phyloP scores from a whole-genome alignment of 2,329 filamentous ascomycete species.

The Ophiostoma sp. region DNA sequence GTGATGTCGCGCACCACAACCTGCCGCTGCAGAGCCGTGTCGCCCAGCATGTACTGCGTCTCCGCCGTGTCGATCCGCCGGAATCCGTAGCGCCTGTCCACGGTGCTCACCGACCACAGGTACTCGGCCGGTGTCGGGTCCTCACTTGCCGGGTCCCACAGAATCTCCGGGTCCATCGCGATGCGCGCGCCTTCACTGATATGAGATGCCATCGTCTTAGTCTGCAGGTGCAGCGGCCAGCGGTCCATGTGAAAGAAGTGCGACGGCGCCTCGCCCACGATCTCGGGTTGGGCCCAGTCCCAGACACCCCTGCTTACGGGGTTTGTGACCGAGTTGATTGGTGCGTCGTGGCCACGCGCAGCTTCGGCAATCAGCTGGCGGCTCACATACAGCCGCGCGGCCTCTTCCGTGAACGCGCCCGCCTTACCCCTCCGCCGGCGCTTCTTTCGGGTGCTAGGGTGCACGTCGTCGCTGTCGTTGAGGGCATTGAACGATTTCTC shows the following conservation, averaged over 20 bases:
- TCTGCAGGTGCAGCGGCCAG: constrained; percentile 44
- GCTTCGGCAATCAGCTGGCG: constrained; percentile 41
- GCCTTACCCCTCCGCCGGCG: no score
- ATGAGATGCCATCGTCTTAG: constrained; percentile 25
- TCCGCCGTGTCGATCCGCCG: constrained; percentile 28
- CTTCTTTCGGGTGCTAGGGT: neutral
- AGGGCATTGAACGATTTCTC: neutral
- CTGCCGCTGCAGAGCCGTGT: constrained; percentile 36
- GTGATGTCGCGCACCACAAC: constrained; percentile 28
- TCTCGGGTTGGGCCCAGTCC: constrained; percentile 34
- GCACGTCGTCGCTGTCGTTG: no score
- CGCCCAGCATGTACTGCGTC: constrained; percentile 35
- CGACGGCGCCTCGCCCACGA: constrained; percentile 28
- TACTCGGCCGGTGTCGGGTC: constrained; percentile 28
- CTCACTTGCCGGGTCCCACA: constrained; percentile 31
- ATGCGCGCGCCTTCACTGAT: neutral
- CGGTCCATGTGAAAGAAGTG: constrained; percentile 43
- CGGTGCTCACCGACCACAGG: constrained; percentile 27
- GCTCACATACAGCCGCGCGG: constrained; percentile 34
- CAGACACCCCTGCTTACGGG: constrained; percentile 30
- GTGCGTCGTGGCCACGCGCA: constrained; percentile 39
- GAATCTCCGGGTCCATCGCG: constrained; percentile 24
- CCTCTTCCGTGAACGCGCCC: constrained; percentile 18
- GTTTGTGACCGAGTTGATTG: constrained; percentile 33
- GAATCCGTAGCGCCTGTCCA: constrained; percentile 27